Evolutionary conservation across 441 rosid species (phyloP).

Genomic region (Cnidoscolus chayamansa): DNA sequence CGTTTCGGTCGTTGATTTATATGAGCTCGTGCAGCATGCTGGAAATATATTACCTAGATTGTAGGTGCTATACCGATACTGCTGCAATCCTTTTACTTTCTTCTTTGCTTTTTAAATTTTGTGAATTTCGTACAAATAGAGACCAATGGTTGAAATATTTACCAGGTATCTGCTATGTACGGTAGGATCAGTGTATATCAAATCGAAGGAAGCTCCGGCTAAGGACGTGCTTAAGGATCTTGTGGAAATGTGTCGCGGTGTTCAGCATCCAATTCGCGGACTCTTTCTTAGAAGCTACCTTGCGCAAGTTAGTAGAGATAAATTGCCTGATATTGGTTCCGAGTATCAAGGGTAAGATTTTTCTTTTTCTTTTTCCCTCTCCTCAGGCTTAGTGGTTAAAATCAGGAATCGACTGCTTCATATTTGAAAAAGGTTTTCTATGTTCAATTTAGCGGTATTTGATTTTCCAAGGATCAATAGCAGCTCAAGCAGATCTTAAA

Average conservation of each 20-base stretch:
- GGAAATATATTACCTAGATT: constrained; percentile 94
- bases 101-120: neutral
- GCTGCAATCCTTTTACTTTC: neutral
- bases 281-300: constrained; percentile 88
- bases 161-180: constrained; percentile 87
- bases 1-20: constrained; percentile 84
- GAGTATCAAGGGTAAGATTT: constrained; percentile 61
- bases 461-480: neutral
- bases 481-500: neutral
- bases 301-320: constrained; percentile 83
- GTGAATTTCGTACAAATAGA: neutral
- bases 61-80: constrained; percentile 39
- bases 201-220: constrained; percentile 74
- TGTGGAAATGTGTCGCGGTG: constrained; percentile 86
- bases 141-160: constrained; percentile 13
- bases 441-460: neutral
- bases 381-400: neutral
- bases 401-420: neutral
- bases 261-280: constrained; percentile 88
- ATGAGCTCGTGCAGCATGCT: constrained; percentile 98
- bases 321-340: constrained; percentile 74
- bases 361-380: neutral
- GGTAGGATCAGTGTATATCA: constrained; percentile 87
- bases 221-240: constrained; percentile 84
- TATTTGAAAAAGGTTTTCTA: neutral